Conservation (phyloP, 257 asterid genomes). For the Asclepias syriaca region DNA sequence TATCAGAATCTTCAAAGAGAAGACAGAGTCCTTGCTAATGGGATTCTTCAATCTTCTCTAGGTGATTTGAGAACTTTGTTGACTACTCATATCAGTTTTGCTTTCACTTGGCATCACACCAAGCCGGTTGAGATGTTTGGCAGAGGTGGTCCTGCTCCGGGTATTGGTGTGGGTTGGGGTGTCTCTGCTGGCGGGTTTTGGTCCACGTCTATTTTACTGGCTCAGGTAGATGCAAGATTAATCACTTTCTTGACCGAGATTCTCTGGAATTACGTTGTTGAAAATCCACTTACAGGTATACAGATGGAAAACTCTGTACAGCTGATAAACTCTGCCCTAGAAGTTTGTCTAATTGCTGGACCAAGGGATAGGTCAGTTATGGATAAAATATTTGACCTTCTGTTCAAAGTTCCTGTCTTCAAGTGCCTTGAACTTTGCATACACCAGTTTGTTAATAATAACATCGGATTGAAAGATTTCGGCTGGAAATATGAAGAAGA, state of each 20-base stretch:
- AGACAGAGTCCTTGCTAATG: conserved; percentile 60
- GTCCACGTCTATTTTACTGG: conserved; percentile 55
- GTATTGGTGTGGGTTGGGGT: conserved; percentile 98
- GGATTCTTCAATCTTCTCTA: conserved; percentile 50
- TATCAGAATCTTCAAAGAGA: conserved; percentile 30
- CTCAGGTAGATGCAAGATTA: conserved; percentile 66
- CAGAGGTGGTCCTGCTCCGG: conserved; percentile 99
- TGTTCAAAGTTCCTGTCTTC: conserved; percentile 59
- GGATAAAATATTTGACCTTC: conserved; percentile 48
- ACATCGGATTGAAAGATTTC: conserved; percentile 34
- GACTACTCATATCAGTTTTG: conserved; percentile 32
- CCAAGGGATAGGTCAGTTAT: conserved; percentile 47
- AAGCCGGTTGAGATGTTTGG: conserved; percentile 55
- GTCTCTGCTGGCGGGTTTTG: conserved; percentile 90
- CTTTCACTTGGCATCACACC: conserved; percentile 35
- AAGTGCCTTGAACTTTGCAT: conserved; percentile 53
- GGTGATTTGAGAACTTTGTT: conserved; percentile 41
- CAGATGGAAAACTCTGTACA: conserved; percentile 27
- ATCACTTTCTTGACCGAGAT: conserved; percentile 50
- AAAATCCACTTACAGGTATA: conserved; percentile 30
- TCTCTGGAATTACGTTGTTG: conserved; percentile 18
- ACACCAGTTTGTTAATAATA: conserved; percentile 34
- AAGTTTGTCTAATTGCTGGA: conserved; percentile 52
- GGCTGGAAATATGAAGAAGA: conserved; percentile 61
- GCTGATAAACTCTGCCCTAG: conserved; percentile 49